Evolutionary conservation across 371 early-diverging fungal genomes (phyloP).

Genomic region (Saksenaea oblongispora): DNA sequence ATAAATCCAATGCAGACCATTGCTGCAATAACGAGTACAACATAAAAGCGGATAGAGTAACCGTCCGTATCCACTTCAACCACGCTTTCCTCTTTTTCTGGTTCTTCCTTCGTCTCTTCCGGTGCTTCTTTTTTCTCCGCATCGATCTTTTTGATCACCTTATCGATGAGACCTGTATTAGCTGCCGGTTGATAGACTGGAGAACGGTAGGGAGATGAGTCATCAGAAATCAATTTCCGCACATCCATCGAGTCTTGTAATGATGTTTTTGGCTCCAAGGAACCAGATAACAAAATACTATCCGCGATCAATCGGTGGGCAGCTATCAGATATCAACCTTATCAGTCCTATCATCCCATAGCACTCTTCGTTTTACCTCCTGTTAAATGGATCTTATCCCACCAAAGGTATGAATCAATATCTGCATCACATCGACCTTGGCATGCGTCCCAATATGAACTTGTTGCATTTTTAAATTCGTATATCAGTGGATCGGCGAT

Average conservation of each 20-base stretch:
- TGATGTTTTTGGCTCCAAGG: conserved; percentile 24
- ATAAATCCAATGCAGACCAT: conserved; percentile 31
- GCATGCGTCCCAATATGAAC: conserved; percentile 46
- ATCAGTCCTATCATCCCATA: background rate
- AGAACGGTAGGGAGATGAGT: conserved; percentile 22
- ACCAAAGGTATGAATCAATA: conserved; percentile 44
- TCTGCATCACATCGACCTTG: conserved; percentile 41
- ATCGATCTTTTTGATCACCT: conserved; percentile 22
- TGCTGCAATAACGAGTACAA: conserved; percentile 19
- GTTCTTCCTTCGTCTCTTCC: background rate
- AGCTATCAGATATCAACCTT: conserved; percentile 5
- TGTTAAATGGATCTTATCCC: conserved; percentile 48
- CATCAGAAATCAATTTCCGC: conserved; percentile 1
- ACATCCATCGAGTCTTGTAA: conserved; percentile 20
- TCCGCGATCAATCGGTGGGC: conserved; percentile 46
- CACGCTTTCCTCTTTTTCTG: conserved; percentile 5
- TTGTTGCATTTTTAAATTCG: conserved; percentile 33
- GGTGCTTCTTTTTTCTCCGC: conserved; percentile 14
- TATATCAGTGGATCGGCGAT: conserved; percentile 26
- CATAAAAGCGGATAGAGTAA: conserved; percentile 17
- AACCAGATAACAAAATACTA: conserved; percentile 35
- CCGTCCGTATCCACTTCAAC: background rate
- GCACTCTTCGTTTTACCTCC: conserved; percentile 26
- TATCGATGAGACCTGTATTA: conserved; percentile 31
- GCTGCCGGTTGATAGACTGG: conserved; percentile 24